Evolutionary conservation across 495 filamentous ascomycete genomes (phyloP).

Genomic region (Eremomyces bilateralis): DNA sequence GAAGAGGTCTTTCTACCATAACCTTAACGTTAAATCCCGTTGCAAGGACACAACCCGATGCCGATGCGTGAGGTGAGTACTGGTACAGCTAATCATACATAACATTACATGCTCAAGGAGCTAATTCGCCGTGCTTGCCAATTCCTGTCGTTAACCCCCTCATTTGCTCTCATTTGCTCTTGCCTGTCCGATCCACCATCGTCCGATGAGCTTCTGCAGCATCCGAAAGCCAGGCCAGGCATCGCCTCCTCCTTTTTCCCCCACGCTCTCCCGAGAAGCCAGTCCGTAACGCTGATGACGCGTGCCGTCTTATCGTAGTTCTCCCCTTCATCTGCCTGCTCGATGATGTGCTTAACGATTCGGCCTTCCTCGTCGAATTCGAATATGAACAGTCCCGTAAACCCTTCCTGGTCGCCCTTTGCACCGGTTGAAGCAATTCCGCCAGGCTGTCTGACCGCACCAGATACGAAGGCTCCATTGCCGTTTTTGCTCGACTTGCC

Average conservation of each 20-base stretch:
- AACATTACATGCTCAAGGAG: no score
- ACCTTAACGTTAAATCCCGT: no score
- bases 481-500: conserved; percentile 19
- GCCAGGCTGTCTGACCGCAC: no score
- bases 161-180: no score
- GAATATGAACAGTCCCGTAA: conserved; percentile 77
- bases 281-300: conserved; percentile 73
- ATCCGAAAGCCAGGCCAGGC: background rate
- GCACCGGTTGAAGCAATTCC: conserved; percentile 18
- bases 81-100: no score
- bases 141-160: no score
- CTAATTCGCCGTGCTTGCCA: no score
- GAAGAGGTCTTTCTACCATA: no score
- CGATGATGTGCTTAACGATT: conserved; percentile 72
- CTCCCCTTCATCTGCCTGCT: conserved; percentile 64
- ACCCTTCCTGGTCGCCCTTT: conserved; percentile 30
- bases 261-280: conserved; percentile 49
- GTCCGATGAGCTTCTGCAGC: no score
- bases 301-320: conserved; percentile 47
- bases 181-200: no score
- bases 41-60: no score
- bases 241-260: conserved; percentile 8
- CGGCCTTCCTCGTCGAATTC: conserved; percentile 83
- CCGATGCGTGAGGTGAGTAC: no score
- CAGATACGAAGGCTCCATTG: conserved; percentile 21